These are phyloP conservation scores for Vicia faba DNA, from an alignment of 306 rosid species.

Conservation along the genomic window DNA sequence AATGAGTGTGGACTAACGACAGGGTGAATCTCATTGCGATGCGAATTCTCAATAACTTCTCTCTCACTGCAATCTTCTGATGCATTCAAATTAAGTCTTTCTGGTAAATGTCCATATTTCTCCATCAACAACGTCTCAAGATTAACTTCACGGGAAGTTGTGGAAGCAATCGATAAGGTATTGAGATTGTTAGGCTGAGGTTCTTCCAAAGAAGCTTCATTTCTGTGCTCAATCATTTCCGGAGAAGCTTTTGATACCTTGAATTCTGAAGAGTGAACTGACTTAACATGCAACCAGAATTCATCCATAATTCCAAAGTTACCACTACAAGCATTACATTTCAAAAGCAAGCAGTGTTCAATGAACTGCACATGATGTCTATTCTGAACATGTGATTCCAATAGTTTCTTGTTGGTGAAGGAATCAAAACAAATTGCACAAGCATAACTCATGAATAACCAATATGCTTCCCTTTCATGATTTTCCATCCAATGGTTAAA, in stretches of 20 bases:
- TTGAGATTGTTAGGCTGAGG: constrained; percentile 66
- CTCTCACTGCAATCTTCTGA: constrained; percentile 59
- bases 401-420: constrained; percentile 67
- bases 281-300: constrained; percentile 75
- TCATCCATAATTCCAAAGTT: constrained; percentile 76
- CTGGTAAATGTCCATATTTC: constrained; percentile 65
- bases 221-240: constrained; percentile 45
- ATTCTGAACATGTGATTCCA: constrained; percentile 79
- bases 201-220: constrained; percentile 56
- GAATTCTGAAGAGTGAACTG: constrained; percentile 62
- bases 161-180: constrained; percentile 59
- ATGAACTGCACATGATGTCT: constrained; percentile 75
- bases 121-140: constrained; percentile 62
- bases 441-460: constrained; percentile 82
- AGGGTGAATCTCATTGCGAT: constrained; percentile 27
- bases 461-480: constrained; percentile 85
- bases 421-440: constrained; percentile 89
- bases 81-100: constrained; percentile 65
- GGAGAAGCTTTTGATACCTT: constrained; percentile 52
- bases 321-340: constrained; percentile 83
- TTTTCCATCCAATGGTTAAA: constrained; percentile 81
- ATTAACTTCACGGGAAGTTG: constrained; percentile 69
- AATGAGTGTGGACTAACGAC: too few species aligned
- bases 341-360: constrained; percentile 86
- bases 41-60: constrained; percentile 44